Evolutionary conservation across 2,329 filamentous ascomycete genomes (phyloP).

Genomic region (Chlorencoelia australis): DNA sequence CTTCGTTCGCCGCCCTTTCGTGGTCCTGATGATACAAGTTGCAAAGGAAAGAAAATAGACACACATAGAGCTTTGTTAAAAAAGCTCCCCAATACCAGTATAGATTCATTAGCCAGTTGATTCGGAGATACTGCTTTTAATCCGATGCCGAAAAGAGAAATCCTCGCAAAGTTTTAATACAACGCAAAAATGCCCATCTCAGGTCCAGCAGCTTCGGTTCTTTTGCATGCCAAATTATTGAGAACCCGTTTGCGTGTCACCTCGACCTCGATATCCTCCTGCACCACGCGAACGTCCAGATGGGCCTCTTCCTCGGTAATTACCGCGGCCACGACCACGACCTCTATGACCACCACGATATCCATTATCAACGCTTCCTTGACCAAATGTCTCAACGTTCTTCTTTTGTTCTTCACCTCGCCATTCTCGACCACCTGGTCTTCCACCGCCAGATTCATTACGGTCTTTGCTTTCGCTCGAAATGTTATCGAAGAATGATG

Average conservation of each 20-base stretch:
- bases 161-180: slow-evolving; percentile 21
- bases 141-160: slow-evolving; percentile 14
- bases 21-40: slow-evolving; percentile 23
- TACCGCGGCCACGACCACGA: slow-evolving; percentile 50
- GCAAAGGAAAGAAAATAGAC: slow-evolving; percentile 14
- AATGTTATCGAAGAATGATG: slow-evolving; percentile 97
- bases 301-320: slow-evolving; percentile 24
- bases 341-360: slow-evolving; percentile 70
- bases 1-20: slow-evolving; percentile 10
- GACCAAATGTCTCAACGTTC: slow-evolving; percentile 96
- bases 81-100: slow-evolving; percentile 7
- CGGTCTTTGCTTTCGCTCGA: slow-evolving; percentile 88
- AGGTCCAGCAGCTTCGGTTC: slow-evolving; percentile 9
- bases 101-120: slow-evolving; percentile 1
- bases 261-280: slow-evolving; percentile 22
- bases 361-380: slow-evolving; percentile 82
- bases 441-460: slow-evolving; percentile 57
- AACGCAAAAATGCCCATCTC: slow-evolving; percentile 15
- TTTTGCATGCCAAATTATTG: slow-evolving; percentile 13
- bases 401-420: slow-evolving; percentile 86
- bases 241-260: slow-evolving; percentile 16
- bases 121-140: slow-evolving; percentile 8
- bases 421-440: slow-evolving; percentile 76
- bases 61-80: slow-evolving; percentile 11
- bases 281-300: slow-evolving; percentile 21